Evolutionary conservation across 2,329 filamentous ascomycete species (phyloP).

Genomic region (Colletotrichum paranaense): DNA sequence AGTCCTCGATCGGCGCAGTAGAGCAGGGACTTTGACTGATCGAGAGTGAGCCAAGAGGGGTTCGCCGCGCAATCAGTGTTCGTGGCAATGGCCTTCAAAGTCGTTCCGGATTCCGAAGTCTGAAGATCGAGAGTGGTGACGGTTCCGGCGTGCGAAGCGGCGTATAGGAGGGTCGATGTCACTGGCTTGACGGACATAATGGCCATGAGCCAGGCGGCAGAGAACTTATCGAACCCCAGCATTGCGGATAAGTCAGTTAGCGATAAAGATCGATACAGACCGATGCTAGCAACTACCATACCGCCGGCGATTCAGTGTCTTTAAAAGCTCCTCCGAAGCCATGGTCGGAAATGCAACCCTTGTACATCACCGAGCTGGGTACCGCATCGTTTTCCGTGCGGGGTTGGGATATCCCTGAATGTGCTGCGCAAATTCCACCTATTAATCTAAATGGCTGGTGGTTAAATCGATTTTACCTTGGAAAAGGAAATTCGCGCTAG

Average conservation of each 20-base stretch:
- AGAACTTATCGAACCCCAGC: slow-evolving; percentile 11
- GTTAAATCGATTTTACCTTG: neutral
- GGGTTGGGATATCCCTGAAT: slow-evolving; percentile 26
- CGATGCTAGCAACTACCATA: too few relatives aligned
- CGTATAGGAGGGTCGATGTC: slow-evolving; percentile 55
- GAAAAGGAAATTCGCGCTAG: neutral
- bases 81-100: slow-evolving; percentile 17
- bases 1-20: slow-evolving; percentile 33
- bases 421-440: slow-evolving; percentile 18
- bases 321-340: neutral
- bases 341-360: slow-evolving; percentile 25
- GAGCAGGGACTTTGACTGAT: slow-evolving; percentile 30
- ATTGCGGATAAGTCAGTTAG: neutral
- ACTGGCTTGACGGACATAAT: slow-evolving; percentile 39
- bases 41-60: slow-evolving; percentile 35
- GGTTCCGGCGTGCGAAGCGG: slow-evolving; percentile 59
- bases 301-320: neutral
- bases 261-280: neutral
- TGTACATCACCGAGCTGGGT: neutral
- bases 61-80: slow-evolving; percentile 35
- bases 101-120: slow-evolving; percentile 3
- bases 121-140: slow-evolving; percentile 58
- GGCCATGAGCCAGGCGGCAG: slow-evolving; percentile 17
- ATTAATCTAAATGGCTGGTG: slow-evolving; percentile 15
- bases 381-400: slow-evolving; percentile 32